Conservation (phyloP, 441 rosid genomes). For the Kokia cookei region DNA sequence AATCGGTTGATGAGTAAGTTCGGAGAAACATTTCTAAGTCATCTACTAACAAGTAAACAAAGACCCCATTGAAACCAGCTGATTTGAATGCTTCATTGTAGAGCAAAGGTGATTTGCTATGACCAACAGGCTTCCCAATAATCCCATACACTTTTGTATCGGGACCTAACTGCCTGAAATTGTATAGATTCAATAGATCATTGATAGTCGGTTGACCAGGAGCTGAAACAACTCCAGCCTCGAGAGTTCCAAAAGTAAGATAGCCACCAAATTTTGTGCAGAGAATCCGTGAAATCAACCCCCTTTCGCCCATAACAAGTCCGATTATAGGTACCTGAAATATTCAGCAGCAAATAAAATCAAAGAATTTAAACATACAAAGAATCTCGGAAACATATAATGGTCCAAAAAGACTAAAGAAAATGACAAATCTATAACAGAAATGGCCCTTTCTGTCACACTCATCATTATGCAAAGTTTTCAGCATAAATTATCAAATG, state of each 20-base stretch:
- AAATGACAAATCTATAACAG: neutral
- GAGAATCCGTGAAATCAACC: conserved; percentile 82
- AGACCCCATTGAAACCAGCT: conserved; percentile 68
- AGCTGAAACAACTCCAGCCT: conserved; percentile 70
- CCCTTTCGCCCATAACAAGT: conserved; percentile 87
- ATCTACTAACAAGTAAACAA: conserved; percentile 70
- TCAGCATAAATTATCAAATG: neutral
- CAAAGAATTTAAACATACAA: neutral
- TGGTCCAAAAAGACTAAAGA: neutral
- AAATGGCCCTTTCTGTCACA: neutral
- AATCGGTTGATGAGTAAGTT: conserved; percentile 52
- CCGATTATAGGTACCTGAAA: conserved; percentile 80
- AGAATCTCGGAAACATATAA: neutral
- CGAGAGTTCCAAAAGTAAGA: conserved; percentile 83
- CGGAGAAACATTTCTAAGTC: conserved; percentile 45
- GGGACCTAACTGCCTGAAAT: conserved; percentile 67
- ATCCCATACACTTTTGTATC: conserved; percentile 87
- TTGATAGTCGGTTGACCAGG: conserved; percentile 88
- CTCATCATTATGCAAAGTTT: neutral
- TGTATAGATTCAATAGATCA: conserved; percentile 74
- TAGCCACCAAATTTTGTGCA: conserved; percentile 88
- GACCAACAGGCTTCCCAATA: conserved; percentile 91
- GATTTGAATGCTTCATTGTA: conserved; percentile 89
- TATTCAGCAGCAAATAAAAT: conserved; percentile 5
- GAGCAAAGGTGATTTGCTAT: conserved; percentile 86